Base-by-base conservation (phyloP, 768 basidiomycete species). In the Lentinula detonsa region DNA sequence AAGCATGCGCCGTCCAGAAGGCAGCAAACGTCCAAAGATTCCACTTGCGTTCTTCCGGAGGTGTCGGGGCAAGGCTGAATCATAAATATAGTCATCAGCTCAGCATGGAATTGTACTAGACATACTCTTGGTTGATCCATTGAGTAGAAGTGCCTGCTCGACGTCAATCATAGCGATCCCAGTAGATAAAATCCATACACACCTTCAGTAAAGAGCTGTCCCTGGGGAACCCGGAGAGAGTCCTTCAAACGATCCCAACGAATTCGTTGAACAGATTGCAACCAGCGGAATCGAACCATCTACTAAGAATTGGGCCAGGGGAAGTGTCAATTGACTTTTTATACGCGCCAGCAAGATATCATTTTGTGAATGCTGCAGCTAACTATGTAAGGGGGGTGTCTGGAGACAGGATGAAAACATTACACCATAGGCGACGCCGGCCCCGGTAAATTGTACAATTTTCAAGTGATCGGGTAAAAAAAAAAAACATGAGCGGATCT, bases 31-130 rank as follows among this genome's bases (percentile, higher is more conserved):
- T 50, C 57, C 57, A 62, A 5, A 31, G 9, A 23, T 23, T 33
- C 62, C 62, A 62, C 59, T 62, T 62, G 49, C 62, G 62, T 54
- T 62, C 57, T 21, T 59, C 50, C 18, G 62, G 50, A 42, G 62
- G 62, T 21, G 62, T 62, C 15, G 62, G 62, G 43, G 57, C 62
- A 34, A 62, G 57, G 46, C 62, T 62, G 39, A 11, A 40, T n/a
- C 33, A 34, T 28, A 18, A 39, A 34, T 51, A 37, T n/a, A 50
- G 7, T 21, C 33, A 35, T 39, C 13, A 50, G 46, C 13, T 18
- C 16, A 10, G 21, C 8, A 9, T 16, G 15, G 31, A 34, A 56
- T 35, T 9, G 9, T 11, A 28, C 57, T n/a, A 45, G 4, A 59
- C 57, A 42, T 45, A 62, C 62, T 62, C 62, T 33, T 59, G 50